A percentile compares a stretch with the other conserved stretches of the same genome.
These are phyloP conservation scores for Voacanga thouarsii DNA, from an alignment of 257 asterid genomes.

Conservation along the genomic window DNA sequence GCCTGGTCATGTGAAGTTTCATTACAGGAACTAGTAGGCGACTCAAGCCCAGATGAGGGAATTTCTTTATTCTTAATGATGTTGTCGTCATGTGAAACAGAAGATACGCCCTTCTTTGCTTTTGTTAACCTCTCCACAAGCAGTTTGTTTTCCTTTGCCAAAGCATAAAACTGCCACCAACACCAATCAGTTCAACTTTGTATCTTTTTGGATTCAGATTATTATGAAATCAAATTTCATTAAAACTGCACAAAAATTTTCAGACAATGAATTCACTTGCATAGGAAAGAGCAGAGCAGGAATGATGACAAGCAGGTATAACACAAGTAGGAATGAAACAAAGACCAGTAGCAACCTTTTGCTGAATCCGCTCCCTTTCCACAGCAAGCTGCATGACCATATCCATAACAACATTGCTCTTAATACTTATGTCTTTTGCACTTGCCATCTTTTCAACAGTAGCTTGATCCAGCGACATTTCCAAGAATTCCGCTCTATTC, in stretches of 20 bases:
- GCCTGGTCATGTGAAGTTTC: slow-evolving; percentile 28
- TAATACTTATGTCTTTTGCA: slow-evolving; percentile 58
- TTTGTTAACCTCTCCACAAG: slow-evolving; percentile 44
- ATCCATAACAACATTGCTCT: slow-evolving; percentile 56
- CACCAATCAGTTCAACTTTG: slow-evolving; percentile 14
- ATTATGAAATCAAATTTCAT: not conserved
- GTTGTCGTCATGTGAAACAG: slow-evolving; percentile 18
- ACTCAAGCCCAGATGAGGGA: slow-evolving; percentile 24
- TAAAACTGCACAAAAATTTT: not conserved
- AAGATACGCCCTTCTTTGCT: slow-evolving; percentile 26
- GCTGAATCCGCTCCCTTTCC: slow-evolving; percentile 76
- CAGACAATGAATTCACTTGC: not conserved
- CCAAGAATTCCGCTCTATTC: slow-evolving; percentile 44
- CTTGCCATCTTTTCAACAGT: slow-evolving; percentile 48
- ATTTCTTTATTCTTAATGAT: slow-evolving; percentile 22
- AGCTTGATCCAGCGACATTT: slow-evolving; percentile 48
- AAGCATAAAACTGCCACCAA: slow-evolving; percentile 49
- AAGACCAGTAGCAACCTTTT: slow-evolving; percentile 43
- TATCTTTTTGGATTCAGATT: not conserved
- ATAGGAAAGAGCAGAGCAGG: not conserved
- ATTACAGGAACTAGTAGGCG: slow-evolving; percentile 14
- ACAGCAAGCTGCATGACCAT: slow-evolving; percentile 62
- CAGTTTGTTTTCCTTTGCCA: slow-evolving; percentile 60
- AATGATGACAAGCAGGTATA: not conserved
- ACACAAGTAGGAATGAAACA: not conserved